Percentiles rank a stretch among this genome's conserved stretches.
Evolutionary conservation across 306 rosid genomes (phyloP).

Genomic region (Adenanthera pavonina): DNA sequence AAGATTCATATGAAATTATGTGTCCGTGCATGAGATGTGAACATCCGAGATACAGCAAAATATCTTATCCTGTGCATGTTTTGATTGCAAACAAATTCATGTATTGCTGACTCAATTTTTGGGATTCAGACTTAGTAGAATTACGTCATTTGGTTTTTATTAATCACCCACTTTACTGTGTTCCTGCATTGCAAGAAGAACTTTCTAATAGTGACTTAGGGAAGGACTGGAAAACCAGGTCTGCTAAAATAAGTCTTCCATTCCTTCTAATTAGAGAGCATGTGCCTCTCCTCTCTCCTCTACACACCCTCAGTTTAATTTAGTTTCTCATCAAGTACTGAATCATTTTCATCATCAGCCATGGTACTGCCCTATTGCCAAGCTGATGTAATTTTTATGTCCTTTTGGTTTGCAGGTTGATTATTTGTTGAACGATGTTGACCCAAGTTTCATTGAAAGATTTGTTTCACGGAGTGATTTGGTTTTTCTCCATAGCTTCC

Average conservation of each 20-base stretch:
- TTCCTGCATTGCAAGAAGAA: neutral
- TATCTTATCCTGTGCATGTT: slow-evolving; percentile 15
- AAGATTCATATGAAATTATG: slow-evolving; percentile 22
- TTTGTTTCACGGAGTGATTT: slow-evolving; percentile 61
- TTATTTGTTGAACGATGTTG: slow-evolving; percentile 68
- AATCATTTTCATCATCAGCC: slow-evolving; percentile 10
- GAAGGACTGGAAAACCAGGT: slow-evolving; percentile 9
- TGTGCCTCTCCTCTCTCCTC: neutral
- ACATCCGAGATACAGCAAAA: neutral
- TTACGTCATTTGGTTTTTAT: slow-evolving; percentile 14
- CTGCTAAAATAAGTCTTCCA: slow-evolving; percentile 18
- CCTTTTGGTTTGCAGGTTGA: slow-evolving; percentile 66
- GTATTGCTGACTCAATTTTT: slow-evolving; percentile 16
- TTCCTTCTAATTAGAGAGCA: slow-evolving; percentile 18
- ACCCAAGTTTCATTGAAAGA: slow-evolving; percentile 60
- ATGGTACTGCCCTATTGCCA: slow-evolving; percentile 28
- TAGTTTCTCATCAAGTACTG: slow-evolving; percentile 12
- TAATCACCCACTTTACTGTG: slow-evolving; percentile 31
- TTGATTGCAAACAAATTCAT: slow-evolving; percentile 21
- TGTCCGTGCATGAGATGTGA: neutral
- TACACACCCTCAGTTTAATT: neutral
- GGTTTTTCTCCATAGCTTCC: slow-evolving; percentile 62
- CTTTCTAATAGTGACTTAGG: neutral
- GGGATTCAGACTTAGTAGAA: slow-evolving; percentile 27
- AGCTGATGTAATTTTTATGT: slow-evolving; percentile 19